Conservation (phyloP, 2,329 filamentous ascomycete genomes). For the Colletotrichum sidae region DNA sequence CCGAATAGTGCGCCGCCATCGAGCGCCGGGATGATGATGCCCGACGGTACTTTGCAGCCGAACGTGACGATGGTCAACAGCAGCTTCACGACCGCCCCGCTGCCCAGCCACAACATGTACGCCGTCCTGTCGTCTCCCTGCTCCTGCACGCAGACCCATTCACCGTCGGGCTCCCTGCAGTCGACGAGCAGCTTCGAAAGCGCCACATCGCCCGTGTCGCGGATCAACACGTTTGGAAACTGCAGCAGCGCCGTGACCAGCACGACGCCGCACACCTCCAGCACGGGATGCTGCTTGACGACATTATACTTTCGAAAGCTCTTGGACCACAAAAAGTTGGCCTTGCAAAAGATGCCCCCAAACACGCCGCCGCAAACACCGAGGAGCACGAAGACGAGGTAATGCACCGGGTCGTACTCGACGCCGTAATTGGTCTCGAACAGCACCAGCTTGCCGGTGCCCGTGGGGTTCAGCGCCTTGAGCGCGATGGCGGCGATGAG, state of each 20-base stretch:
- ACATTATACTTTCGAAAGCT: conserved; percentile 62
- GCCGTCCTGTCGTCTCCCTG: conserved; percentile 44
- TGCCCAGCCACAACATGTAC: conserved; percentile 63
- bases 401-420: conserved; percentile 65
- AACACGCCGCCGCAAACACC: conserved; percentile 69
- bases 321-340: conserved; percentile 68
- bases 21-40: conserved; percentile 70
- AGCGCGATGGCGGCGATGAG: conserved; percentile 66
- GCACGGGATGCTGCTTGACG: conserved; percentile 66
- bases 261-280: conserved; percentile 66
- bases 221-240: conserved; percentile 65
- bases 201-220: conserved; percentile 66
- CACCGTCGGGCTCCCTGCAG: conserved; percentile 53
- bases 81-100: conserved; percentile 66
- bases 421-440: conserved; percentile 71
- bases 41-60: conserved; percentile 69
- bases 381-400: conserved; percentile 66
- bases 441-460: conserved; percentile 69
- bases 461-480: conserved; percentile 68
- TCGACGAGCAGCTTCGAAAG: conserved; percentile 69
- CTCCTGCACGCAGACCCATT: conserved; percentile 65
- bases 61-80: conserved; percentile 69
- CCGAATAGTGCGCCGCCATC: conserved; percentile 70
- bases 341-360: conserved; percentile 68
- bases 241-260: conserved; percentile 65